Evolutionary conservation across 495 filamentous ascomycete genomes (phyloP).

Genomic region (Hypoxylon perforatum): DNA sequence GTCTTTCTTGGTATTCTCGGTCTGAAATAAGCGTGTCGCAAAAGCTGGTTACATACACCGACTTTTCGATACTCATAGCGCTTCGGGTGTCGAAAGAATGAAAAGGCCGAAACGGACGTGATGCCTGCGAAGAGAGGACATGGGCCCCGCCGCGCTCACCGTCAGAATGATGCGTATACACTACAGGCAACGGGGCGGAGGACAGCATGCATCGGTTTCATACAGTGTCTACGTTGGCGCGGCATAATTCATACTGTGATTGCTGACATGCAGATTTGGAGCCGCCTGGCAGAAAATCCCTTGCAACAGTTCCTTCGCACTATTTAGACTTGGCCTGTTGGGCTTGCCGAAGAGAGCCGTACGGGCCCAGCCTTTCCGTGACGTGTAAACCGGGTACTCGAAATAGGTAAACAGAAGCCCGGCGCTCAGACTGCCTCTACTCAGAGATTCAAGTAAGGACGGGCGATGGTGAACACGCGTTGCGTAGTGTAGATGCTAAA

Average conservation of each 20-base stretch:
- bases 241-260: constrained; percentile 33
- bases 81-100: constrained; percentile 18
- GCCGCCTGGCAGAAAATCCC: constrained; percentile 32
- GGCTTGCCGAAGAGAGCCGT: constrained; percentile 35
- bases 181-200: constrained; percentile 20
- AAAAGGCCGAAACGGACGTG: constrained; percentile 26
- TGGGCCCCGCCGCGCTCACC: constrained; percentile 32
- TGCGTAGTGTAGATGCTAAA: constrained; percentile 10
- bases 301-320: constrained; percentile 22
- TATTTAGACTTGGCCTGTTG: constrained; percentile 15
- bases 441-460: not conserved
- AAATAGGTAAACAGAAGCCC: constrained; percentile 9
- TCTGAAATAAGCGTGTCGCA: constrained; percentile 30
- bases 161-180: constrained; percentile 41
- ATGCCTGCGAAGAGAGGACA: constrained; percentile 32
- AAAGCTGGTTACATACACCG: constrained; percentile 40
- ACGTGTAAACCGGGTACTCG: constrained; percentile 31
- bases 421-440: no score
- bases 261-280: constrained; percentile 45
- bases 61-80: constrained; percentile 26
- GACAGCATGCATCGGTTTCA: constrained; percentile 28
- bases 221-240: constrained; percentile 34
- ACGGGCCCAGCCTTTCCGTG: constrained; percentile 39
- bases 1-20: constrained; percentile 22
- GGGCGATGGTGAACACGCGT: constrained; percentile 15